A percentile compares a stretch with the other conserved stretches of the same genome.
These are phyloP conservation scores for Datisca glomerata DNA, from an alignment of 306 rosid genomes.

Conservation along the genomic window DNA sequence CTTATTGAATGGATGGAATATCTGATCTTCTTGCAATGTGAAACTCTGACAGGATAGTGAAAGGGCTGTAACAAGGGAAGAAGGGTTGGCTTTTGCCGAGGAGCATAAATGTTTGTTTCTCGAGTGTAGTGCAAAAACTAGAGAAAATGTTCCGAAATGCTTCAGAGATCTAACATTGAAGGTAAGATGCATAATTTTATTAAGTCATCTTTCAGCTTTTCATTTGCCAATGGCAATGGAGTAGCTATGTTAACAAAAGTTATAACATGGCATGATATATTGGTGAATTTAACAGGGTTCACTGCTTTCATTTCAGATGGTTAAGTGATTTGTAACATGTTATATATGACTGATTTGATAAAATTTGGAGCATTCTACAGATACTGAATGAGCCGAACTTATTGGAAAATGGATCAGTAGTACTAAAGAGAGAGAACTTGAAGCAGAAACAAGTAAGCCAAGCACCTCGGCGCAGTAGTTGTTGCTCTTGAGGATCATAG, in stretches of 20 bases:
- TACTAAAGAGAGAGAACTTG: slow-evolving; percentile 26
- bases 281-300: too few species aligned
- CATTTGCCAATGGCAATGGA: too few species aligned
- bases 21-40: not conserved
- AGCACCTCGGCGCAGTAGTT: slow-evolving; percentile 18
- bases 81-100: slow-evolving; percentile 60
- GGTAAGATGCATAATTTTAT: too few species aligned
- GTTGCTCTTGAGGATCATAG: slow-evolving; percentile 32
- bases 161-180: slow-evolving; percentile 42
- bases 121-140: slow-evolving; percentile 61
- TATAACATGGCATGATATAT: too few species aligned
- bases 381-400: slow-evolving; percentile 60
- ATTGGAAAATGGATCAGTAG: slow-evolving; percentile 47
- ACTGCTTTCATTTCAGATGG: too few species aligned
- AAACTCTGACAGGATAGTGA: slow-evolving; percentile 34
- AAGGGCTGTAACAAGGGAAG: slow-evolving; percentile 53
- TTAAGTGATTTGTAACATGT: too few species aligned
- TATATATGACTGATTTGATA: too few species aligned
- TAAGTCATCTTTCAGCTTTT: too few species aligned
- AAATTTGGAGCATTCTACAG: too few species aligned
- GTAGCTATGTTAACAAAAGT: too few species aligned
- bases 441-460: slow-evolving; percentile 31
- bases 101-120: slow-evolving; percentile 49
- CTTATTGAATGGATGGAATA: too few species aligned
- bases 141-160: slow-evolving; percentile 59